A percentile compares a stretch with the other conserved stretches of the same genome.
Conservation (phyloP, 805 yeast species). For the Ogataea trehaloabstinens region DNA sequence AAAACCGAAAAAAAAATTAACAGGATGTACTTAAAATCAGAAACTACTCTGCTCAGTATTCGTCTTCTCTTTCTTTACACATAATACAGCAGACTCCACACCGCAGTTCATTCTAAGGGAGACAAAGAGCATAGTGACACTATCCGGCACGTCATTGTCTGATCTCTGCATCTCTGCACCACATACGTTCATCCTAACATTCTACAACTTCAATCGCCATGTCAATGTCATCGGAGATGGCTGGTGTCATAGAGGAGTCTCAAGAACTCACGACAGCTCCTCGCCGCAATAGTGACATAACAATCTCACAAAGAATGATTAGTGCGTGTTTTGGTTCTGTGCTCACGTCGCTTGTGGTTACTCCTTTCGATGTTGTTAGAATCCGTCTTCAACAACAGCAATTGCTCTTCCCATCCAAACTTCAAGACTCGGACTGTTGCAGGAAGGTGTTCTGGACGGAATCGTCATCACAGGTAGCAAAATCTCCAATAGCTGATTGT, state of each 20-base stretch:
- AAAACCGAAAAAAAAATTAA: too few relatives aligned
- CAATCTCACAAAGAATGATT: conserved; percentile 62
- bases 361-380: conserved; percentile 80
- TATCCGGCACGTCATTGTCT: too few relatives aligned
- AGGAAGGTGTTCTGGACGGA: conserved; percentile 36
- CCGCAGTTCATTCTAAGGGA: too few relatives aligned
- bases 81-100: too few relatives aligned
- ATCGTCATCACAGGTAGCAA: conserved; percentile 6
- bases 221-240: conserved; percentile 40
- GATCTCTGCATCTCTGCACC: too few relatives aligned
- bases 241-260: conserved; percentile 39
- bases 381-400: conserved; percentile 78
- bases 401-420: conserved; percentile 42
- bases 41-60: too few relatives aligned
- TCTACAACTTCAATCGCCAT: too few relatives aligned
- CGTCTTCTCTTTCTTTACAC: too few relatives aligned
- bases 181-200: too few relatives aligned
- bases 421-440: conserved; percentile 33
- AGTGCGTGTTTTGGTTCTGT: conserved; percentile 79
- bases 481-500: conserved; percentile 33
- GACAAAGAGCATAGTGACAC: too few relatives aligned
- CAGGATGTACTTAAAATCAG: too few relatives aligned
- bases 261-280: conserved; percentile 9
- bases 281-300: conserved; percentile 10
- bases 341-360: conserved; percentile 67